Evolutionary conservation across 1,139 yeast species (phyloP).

Genomic region (Ashbya aceris): DNA sequence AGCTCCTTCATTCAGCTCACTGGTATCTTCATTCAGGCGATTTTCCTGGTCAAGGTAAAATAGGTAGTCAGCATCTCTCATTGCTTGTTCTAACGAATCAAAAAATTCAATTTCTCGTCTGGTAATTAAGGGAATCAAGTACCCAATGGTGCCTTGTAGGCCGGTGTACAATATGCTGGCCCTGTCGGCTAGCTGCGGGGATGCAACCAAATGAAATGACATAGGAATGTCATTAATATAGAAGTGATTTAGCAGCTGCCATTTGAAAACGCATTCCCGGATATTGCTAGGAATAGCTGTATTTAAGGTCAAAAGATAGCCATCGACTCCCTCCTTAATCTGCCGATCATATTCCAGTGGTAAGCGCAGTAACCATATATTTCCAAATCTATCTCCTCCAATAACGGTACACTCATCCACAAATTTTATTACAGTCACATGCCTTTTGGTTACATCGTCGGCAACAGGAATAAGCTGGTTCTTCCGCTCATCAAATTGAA

Average conservation of each 20-base stretch:
- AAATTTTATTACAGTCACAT: constrained; percentile 48
- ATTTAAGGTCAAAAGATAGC: background rate
- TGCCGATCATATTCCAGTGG: constrained; percentile 31
- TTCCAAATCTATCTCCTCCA: constrained; percentile 90
- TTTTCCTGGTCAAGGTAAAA: constrained; percentile 13
- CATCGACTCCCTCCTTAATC: constrained; percentile 8
- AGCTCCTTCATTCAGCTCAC: constrained; percentile 7
- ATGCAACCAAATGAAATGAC: constrained; percentile 36
- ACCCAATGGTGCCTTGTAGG: constrained; percentile 72
- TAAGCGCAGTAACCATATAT: constrained; percentile 56
- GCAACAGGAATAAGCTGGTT: constrained; percentile 54
- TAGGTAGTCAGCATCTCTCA: constrained; percentile 33
- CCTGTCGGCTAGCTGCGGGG: constrained; percentile 36
- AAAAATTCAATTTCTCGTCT: constrained; percentile 56
- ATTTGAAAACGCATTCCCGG: constrained; percentile 36
- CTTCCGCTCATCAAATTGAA: constrained; percentile 43
- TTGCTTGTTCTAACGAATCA: constrained; percentile 41
- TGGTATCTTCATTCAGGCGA: constrained; percentile 5
- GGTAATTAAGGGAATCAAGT: constrained; percentile 57
- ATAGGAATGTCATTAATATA: constrained; percentile 65
- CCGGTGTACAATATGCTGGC: constrained; percentile 67
- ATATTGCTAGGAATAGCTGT: constrained; percentile 17
- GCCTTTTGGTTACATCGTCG: constrained; percentile 62
- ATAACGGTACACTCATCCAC: constrained; percentile 70
- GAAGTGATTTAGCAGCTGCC: constrained; percentile 50